Evolutionary conservation across 169 alveolate species (phyloP), one percentile per base, ranked within the genome.

Genomic region (Theileria sp.): DNA sequence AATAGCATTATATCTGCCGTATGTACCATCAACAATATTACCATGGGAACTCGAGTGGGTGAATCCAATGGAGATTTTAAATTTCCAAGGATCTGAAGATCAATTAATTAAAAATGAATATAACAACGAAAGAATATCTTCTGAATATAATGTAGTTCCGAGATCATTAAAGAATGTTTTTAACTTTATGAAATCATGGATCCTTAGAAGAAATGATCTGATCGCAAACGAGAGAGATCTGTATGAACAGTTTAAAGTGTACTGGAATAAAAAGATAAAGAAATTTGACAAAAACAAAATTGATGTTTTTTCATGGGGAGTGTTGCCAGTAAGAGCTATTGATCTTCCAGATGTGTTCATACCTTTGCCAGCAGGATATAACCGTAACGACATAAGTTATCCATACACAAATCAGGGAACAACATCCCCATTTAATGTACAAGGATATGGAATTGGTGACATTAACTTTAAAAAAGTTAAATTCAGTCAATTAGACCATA

Each of bases 311-410:
- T 89, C 95, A 26, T 94, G 97, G 97, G 97, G 97, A 0, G 84
- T 93, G 13, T 87, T 94, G 66, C 97, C 97, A 10, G 94, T 94
- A 23, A 81, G 96, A 36, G 97, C 97, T 17, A 66, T 89, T 34
- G 96, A 94, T 61, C 93, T 81, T 66, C 96, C 97, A 19, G 86
- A 94, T 36, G 89, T 81, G 17, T 79, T 92, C 54, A 95, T 94
- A 56, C 96, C 97, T 0, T 87, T 94, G 32, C 97, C 97, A 3
- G 95, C 95, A 64, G 97, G 97, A 12, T 94, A 89, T 69, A 86
- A 90, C 54, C 92, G 88, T 49, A 92, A 92, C 28, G 91, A 88
- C 80, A 92, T 88, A 68, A 82, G 74, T 49, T 92, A 87, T 87
- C 94, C 96, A 0, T 93, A 93, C 81, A 79, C 44, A 10, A 74